phyloP scores from a whole-genome alignment of 371 early-diverging fungal species.

The Actinomucor elegans region DNA sequence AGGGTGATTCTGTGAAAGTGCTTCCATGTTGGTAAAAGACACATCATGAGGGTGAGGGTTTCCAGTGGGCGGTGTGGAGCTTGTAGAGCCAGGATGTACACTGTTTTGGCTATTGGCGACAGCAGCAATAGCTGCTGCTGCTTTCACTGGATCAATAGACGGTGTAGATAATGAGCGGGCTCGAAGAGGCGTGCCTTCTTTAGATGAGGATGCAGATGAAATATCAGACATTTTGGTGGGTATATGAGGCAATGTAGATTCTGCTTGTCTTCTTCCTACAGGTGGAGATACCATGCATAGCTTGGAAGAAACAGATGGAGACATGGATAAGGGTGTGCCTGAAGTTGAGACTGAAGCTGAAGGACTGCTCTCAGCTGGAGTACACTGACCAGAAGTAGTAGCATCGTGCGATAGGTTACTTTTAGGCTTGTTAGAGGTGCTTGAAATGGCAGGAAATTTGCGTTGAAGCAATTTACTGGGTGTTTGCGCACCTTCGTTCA shows the following conservation, averaged over 20 bases:
- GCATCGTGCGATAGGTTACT: slow-evolving; percentile 2
- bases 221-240: slow-evolving; percentile 24
- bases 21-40: no score
- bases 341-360: slow-evolving; percentile 13
- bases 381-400: slow-evolving; percentile 7
- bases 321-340: slow-evolving; percentile 22
- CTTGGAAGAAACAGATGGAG: slow-evolving; percentile 27
- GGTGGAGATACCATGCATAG: slow-evolving; percentile 15
- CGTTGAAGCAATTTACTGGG: slow-evolving; percentile 6
- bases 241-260: slow-evolving; percentile 23
- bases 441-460: slow-evolving; percentile 9
- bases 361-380: slow-evolving; percentile 8
- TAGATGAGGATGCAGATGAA: slow-evolving; percentile 14
- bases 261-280: not conserved
- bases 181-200: slow-evolving; percentile 16
- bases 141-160: slow-evolving; percentile 16
- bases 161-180: slow-evolving; percentile 24
- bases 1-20: no score
- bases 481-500: slow-evolving; percentile 1
- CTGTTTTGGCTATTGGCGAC: not conserved
- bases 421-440: slow-evolving; percentile 1
- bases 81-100: not conserved
- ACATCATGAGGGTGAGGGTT: no score
- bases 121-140: slow-evolving; percentile 18
- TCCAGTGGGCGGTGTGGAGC: no score